Evolutionary conservation across 108 stramenopile species (phyloP), one percentile per base, ranked within the genome.

Genomic region (Bacterosira constricta): DNA sequence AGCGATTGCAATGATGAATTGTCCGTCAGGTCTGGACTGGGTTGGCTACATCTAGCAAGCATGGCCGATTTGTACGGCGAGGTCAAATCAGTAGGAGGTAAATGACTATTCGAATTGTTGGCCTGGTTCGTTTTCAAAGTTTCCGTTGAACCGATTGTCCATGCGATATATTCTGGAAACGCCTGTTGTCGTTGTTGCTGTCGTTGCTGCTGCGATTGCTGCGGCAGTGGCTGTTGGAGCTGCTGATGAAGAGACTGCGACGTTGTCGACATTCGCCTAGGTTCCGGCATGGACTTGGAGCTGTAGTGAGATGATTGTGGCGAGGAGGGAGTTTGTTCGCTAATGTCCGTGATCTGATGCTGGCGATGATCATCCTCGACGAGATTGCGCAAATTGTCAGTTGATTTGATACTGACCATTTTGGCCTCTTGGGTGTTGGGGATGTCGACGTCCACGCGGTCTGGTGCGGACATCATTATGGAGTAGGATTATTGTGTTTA

Each of bases 401-500:
- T 41, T 13, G 71, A 71, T 31, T 61, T 61, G 20, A 47, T 32
- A 13, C 38, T 41, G 20, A 64, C 63, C 27, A 64, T 45, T 31
- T 64, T 64, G 23, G 49, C 27, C n/a, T 64, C 63, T 20, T 41
- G 45, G 8, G 66, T 44, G 56, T 57, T 75, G 52, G 75, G 69
- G 15, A 61, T 45, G 18, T 66, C 71, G 20, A 78, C 71, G 21
- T 78, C 47, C 20, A 78, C 64, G 44, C 52, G 63, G 15, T 78
- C 71, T 25, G 77, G 77, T 13, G 62, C 53, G 38, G 77, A 78
- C 71, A 78, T 72, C 77, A 78, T 78, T 23, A 9, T 72, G 52
- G 59, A 29, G 11, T 6, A 29, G 35, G 3, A 17, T 9, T 57
- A 21, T 13, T 12, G 0, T 34, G 7, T 34, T 57, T 49, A 49